Evolutionary conservation across 106 monocot species (phyloP).

Genomic region (Acanthochlamys bracteata): DNA sequence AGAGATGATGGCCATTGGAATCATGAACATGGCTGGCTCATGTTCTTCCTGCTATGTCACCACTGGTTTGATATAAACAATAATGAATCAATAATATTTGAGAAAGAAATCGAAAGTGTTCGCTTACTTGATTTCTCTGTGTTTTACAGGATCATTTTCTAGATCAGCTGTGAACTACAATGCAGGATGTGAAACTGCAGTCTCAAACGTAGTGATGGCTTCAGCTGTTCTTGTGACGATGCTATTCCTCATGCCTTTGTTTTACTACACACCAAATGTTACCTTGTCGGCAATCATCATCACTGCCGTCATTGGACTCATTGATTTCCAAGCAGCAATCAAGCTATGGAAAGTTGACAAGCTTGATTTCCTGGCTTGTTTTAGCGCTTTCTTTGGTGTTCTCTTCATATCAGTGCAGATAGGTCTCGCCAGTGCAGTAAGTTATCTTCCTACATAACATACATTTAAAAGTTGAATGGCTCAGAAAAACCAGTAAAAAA

Average conservation of each 20-base stretch:
- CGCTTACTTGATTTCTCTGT: neutral
- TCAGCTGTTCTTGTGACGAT: constrained; percentile 62
- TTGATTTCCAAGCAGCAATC: constrained; percentile 30
- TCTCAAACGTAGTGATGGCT: constrained; percentile 72
- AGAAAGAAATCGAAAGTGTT: neutral
- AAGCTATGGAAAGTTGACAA: constrained; percentile 77
- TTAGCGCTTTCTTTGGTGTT: constrained; percentile 64
- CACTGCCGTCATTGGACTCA: constrained; percentile 22
- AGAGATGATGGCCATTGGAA: constrained; percentile 92
- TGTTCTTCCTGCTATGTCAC: constrained; percentile 93
- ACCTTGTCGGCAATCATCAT: constrained; percentile 31
- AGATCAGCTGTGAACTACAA: constrained; percentile 75
- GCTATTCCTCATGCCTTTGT: constrained; percentile 68
- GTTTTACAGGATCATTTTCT: constrained; percentile 36
- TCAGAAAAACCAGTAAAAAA: too few relatives aligned
- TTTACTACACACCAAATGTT: constrained; percentile 70
- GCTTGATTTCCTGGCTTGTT: constrained; percentile 59
- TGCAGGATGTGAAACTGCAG: constrained; percentile 53
- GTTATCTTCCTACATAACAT: neutral
- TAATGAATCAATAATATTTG: neutral
- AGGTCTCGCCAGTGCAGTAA: constrained; percentile 56
- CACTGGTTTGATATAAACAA: constrained; percentile 33
- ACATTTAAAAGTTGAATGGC: neutral
- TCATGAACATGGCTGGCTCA: constrained; percentile 94
- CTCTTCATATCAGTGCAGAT: constrained; percentile 69